phyloP scores from a whole-genome alignment of 495 filamentous ascomycete genomes.

The Penicillium roqueforti region DNA sequence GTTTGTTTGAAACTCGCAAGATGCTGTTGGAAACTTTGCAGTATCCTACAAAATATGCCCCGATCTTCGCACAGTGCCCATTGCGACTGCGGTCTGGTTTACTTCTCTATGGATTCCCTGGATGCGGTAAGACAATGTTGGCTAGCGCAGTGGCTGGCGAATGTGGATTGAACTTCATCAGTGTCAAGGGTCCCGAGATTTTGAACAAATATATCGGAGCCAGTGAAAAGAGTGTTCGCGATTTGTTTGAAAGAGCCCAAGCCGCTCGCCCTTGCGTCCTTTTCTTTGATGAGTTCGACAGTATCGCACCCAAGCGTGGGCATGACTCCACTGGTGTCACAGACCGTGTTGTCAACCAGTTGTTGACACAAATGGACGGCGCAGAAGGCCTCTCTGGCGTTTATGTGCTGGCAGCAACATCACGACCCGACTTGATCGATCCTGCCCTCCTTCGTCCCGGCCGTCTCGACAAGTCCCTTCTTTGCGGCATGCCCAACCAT shows the following conservation, averaged over 20 bases:
- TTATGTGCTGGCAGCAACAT: constrained; percentile 92
- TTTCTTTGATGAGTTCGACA: constrained; percentile 98
- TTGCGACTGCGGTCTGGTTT: constrained; percentile 88
- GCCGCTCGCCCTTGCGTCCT: constrained; percentile 88
- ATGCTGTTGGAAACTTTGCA: constrained; percentile 90
- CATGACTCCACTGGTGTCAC: constrained; percentile 97
- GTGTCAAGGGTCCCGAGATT: constrained; percentile 95
- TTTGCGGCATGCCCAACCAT: constrained; percentile 79
- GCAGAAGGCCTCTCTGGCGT: constrained; percentile 92
- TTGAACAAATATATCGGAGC: constrained; percentile 98
- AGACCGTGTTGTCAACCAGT: constrained; percentile 96
- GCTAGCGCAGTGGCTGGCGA: constrained; percentile 93
- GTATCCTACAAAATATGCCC: constrained; percentile 96
- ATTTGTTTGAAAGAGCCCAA: constrained; percentile 87
- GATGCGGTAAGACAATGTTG: constrained; percentile 92
- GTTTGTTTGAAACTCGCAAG: constrained; percentile 76
- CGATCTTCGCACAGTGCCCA: constrained; percentile 94
- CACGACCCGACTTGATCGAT: constrained; percentile 87
- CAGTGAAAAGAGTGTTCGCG: constrained; percentile 88
- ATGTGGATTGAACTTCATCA: constrained; percentile 96
- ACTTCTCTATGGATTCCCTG: constrained; percentile 89
- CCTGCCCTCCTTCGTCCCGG: constrained; percentile 87
- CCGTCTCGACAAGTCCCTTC: constrained; percentile 80
- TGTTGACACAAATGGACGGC: constrained; percentile 98
- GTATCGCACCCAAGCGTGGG: constrained; percentile 92